Evolutionary conservation across 371 early-diverging fungal genomes (phyloP), one percentile per base, ranked within the genome.

Genomic region (Capillidium rhysosporum): DNA sequence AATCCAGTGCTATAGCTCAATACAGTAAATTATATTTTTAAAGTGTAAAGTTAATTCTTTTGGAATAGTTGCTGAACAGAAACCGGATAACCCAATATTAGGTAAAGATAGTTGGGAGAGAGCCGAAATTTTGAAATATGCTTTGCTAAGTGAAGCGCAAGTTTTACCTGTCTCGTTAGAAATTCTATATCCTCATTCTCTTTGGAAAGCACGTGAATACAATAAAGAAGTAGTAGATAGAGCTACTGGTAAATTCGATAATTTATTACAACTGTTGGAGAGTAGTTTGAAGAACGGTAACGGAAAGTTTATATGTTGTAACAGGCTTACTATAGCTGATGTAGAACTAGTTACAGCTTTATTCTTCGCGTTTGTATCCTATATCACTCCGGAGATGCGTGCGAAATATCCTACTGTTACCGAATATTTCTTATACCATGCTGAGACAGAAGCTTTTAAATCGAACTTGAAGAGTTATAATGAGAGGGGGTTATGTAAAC

Each of bases 271-370:
- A 92, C 77, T 70, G 71, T 51, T 69, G 83, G 61, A 69, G 91
- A 23, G 56, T 77, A 56, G 73, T 67, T 74, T 74, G 75, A 68
- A 92, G 91, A 59, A 91, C 76, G 79, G 70, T 92, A 56, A 91
- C 91, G 39, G 92, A 88, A 56, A 90, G 34, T 34, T 34, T 34
- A 34, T 34, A 4, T 34, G 34, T 34, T 34, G 34, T 34, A 12
- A 92, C 67, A 72, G 71, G 54, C 63, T 92, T 61, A 90, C 93
- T 60, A 64, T 87, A 38, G 93, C 93, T 53, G 93, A 92, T 69
- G 78, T 92, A 4, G 34, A 34, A 12, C 12, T 34, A 12, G 34
- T 34, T 7, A 34, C 34, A 7, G 34, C 34, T 34, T 12, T 34
- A 4, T 7, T 34, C 34, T 34, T 34, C 34, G 7, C 34, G 4